A percentile compares a stretch with the other conserved stretches of the same genome.
phyloP scores from a whole-genome alignment of 2,329 filamentous ascomycete genomes.

The Coniochaeta prunicola region DNA sequence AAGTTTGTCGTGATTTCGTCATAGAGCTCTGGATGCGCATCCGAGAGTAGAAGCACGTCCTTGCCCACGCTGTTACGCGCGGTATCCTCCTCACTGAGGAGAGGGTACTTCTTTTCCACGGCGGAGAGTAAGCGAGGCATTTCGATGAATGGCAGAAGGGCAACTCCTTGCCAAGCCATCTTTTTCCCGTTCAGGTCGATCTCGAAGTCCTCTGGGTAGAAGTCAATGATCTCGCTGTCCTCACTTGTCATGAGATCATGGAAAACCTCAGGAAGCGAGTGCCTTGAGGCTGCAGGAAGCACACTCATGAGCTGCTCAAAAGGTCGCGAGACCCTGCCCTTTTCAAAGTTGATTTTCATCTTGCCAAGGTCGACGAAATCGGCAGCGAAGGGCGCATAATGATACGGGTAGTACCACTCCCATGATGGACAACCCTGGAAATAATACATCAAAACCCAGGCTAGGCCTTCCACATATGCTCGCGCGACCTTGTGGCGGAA shows the following conservation, averaged over 20 bases:
- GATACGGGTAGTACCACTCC: constrained; percentile 99
- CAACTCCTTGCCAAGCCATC: constrained; percentile 95
- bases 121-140: constrained; percentile 77
- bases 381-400: constrained; percentile 94
- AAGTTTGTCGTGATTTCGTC: constrained; percentile 77
- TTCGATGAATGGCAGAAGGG: constrained; percentile 91
- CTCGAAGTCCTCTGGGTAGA: constrained; percentile 91
- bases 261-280: constrained; percentile 83
- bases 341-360: constrained; percentile 74
- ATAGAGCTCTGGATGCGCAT: constrained; percentile 72
- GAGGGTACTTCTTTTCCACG: constrained; percentile 74
- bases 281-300: constrained; percentile 84
- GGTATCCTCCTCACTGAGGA: constrained; percentile 68
- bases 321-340: constrained; percentile 78
- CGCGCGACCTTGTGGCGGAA: constrained; percentile 86
- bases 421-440: constrained; percentile 97
- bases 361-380: constrained; percentile 82
- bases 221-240: constrained; percentile 90
- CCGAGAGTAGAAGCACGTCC: constrained; percentile 78
- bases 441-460: constrained; percentile 95
- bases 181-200: constrained; percentile 97
- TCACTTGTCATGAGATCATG: constrained; percentile 83
- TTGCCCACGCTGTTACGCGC: constrained; percentile 72
- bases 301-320: constrained; percentile 99
- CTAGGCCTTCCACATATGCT: constrained; percentile 89